These are phyloP conservation scores for Venturia oleaginea DNA, from an alignment of 2,329 filamentous ascomycete genomes.

Conservation along the genomic window DNA sequence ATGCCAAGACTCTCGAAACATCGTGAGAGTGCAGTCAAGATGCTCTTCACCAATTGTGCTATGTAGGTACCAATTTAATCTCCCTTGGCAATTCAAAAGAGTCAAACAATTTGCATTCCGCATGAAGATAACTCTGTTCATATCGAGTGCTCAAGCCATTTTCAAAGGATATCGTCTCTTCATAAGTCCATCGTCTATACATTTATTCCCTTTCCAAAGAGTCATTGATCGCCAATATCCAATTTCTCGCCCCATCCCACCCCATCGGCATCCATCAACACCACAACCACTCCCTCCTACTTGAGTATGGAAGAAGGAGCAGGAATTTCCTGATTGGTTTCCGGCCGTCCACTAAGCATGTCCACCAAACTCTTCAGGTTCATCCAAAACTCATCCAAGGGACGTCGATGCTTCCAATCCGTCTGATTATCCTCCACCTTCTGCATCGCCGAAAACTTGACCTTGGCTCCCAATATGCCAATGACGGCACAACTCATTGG, in stretches of 20 bases:
- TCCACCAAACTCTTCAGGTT: slow-evolving; percentile 73
- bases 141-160: no score
- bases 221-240: not conserved
- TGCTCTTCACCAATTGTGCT: no score
- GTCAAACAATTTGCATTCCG: no score
- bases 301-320: not conserved
- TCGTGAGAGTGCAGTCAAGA: no score
- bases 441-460: slow-evolving; percentile 78
- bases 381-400: slow-evolving; percentile 79
- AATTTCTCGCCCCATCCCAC: not conserved
- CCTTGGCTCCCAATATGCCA: slow-evolving; percentile 80
- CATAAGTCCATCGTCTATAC: not conserved
- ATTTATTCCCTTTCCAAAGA: not conserved
- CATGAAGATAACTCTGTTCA: no score
- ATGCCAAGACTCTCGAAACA: no score
- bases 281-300: not conserved
- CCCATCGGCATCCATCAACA: not conserved
- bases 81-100: no score
- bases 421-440: slow-evolving; percentile 75
- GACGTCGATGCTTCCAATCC: slow-evolving; percentile 85
- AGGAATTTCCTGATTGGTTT: not conserved
- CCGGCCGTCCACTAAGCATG: slow-evolving; percentile 58
- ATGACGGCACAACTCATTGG: slow-evolving; percentile 71
- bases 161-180: no score
- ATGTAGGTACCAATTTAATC: no score